Evolutionary conservation across 2,329 filamentous ascomycete species (phyloP).

Genomic region (Xylariaceae sp.): DNA sequence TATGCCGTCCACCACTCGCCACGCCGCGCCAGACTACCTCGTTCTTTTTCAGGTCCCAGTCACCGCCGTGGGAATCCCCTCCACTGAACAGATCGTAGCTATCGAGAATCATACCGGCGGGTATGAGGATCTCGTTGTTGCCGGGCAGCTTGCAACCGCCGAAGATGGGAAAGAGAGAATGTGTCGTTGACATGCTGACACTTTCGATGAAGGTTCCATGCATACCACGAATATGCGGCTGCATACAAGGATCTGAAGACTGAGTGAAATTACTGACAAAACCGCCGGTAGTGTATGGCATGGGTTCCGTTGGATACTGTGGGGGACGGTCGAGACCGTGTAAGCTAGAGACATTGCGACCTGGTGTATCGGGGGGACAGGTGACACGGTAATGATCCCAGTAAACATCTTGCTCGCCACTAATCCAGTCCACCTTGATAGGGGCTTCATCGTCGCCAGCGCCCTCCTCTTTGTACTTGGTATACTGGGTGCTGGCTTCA

Average conservation of each 20-base stretch:
- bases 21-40: constrained; percentile 58
- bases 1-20: constrained; percentile 52
- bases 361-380: constrained; percentile 52
- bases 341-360: constrained; percentile 33
- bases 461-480: constrained; percentile 34
- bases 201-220: constrained; percentile 56
- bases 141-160: constrained; percentile 57
- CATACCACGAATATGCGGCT: constrained; percentile 45
- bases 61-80: constrained; percentile 46
- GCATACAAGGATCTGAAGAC: constrained; percentile 54
- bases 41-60: constrained; percentile 53
- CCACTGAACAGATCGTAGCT: constrained; percentile 53
- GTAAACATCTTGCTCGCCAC: constrained; percentile 42
- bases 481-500: constrained; percentile 41
- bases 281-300: constrained; percentile 39
- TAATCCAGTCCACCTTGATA: constrained; percentile 15
- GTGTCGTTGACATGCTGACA: constrained; percentile 46
- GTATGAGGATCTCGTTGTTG: constrained; percentile 61
- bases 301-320: constrained; percentile 23
- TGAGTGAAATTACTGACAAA: constrained; percentile 55
- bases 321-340: constrained; percentile 21
- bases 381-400: constrained; percentile 55
- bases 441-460: not conserved
- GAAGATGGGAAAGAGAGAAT: constrained; percentile 55
- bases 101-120: constrained; percentile 58